Conservation (phyloP, 176 grass and related monocot genomes). For the Triticum aestivum region IWGSC_CS_RefSeq_v2.1 NC_057804.1:466048575-466049074, state of each 20-base stretch:
- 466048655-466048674: slow-evolving; percentile 73
- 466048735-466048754: background rate
- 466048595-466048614: no score
- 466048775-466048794: slow-evolving; percentile 42
- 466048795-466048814: slow-evolving; percentile 40
- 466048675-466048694: slow-evolving; percentile 71
- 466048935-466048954: background rate
- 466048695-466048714: background rate
- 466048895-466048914: background rate
- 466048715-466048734: background rate
- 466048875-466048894: background rate
- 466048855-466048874: slow-evolving; percentile 28
- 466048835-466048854: slow-evolving; percentile 87
- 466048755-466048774: slow-evolving; percentile 10
- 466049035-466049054: no score
- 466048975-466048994: background rate
- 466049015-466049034: no score
- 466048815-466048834: slow-evolving; percentile 88
- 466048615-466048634: slow-evolving; percentile 46
- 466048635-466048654: slow-evolving; percentile 82
- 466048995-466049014: no score
- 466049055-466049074: no score
- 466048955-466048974: background rate
- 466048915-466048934: background rate
- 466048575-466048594: no score